These are phyloP conservation scores for Xylaria venustula DNA, from an alignment of 495 filamentous ascomycete species.

Conservation along the genomic window DNA sequence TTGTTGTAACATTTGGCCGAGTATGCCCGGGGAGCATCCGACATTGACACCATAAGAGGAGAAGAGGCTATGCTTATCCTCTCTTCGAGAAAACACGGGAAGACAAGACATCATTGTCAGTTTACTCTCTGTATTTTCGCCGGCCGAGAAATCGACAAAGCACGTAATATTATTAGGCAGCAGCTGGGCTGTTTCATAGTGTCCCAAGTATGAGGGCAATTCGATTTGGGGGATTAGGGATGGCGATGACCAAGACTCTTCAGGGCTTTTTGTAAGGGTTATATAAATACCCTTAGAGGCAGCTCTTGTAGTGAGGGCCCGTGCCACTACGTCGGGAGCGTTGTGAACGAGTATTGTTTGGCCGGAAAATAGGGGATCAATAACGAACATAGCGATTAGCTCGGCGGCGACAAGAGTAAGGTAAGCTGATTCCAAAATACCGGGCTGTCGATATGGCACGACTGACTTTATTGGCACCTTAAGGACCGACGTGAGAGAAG, in stretches of 20 bases:
- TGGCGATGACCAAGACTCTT: no score
- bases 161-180: no score
- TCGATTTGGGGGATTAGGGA: no score
- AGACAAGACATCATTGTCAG: not conserved
- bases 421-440: not conserved
- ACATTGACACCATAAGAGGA: not conserved
- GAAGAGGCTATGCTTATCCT: not conserved
- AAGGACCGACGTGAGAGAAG: not conserved
- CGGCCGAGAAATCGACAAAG: not conserved
- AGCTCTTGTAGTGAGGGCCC: no score
- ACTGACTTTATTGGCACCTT: not conserved
- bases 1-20: not conserved
- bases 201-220: no score
- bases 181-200: no score
- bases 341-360: no score
- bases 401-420: not conserved
- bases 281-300: no score
- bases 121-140: not conserved
- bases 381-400: not conserved
- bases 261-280: no score
- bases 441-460: not conserved
- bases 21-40: not conserved
- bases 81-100: not conserved
- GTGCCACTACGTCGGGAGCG: no score
- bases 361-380: not conserved